phyloP scores from a whole-genome alignment of 2,329 filamentous ascomycete species.

The Truncatella angustata region DNA sequence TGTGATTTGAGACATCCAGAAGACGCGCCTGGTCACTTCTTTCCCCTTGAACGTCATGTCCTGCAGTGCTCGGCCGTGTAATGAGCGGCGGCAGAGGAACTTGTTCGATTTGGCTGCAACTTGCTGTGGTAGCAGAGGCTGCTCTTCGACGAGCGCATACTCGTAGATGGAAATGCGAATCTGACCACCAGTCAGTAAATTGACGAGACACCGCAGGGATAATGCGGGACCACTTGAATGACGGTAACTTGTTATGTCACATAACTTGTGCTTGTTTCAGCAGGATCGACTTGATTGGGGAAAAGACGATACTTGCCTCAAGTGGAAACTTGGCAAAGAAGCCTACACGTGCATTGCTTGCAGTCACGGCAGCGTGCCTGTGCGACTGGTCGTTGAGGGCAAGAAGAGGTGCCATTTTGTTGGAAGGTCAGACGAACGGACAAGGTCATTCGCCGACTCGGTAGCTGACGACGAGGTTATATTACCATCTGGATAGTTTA shows the following conservation, averaged over 20 bases:
- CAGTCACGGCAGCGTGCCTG: not conserved
- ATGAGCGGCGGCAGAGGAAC: not conserved
- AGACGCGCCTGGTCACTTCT: not conserved
- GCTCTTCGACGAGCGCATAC: not conserved
- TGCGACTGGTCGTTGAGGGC: not conserved
- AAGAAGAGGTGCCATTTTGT: not conserved
- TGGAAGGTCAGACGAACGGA: no score
- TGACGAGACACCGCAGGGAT: not conserved
- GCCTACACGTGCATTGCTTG: not conserved
- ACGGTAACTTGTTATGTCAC: not conserved
- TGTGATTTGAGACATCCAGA: not conserved
- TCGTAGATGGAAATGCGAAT: constrained; percentile 11
- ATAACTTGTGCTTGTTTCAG: not conserved
- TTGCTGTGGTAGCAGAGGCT: not conserved
- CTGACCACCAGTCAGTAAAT: no score
- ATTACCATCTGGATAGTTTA: no score
- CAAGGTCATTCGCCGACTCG: no score
- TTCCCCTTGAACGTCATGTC: not conserved
- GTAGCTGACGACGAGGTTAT: no score
- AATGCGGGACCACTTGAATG: not conserved
- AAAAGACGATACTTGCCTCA: not conserved
- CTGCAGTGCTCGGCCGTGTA: not conserved
- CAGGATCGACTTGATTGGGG: not conserved
- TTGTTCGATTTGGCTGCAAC: constrained; percentile 4
- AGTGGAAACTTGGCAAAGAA: not conserved